phyloP scores from a whole-genome alignment of 805 yeast genomes.

The Lipomyces chichibuensis region DNA sequence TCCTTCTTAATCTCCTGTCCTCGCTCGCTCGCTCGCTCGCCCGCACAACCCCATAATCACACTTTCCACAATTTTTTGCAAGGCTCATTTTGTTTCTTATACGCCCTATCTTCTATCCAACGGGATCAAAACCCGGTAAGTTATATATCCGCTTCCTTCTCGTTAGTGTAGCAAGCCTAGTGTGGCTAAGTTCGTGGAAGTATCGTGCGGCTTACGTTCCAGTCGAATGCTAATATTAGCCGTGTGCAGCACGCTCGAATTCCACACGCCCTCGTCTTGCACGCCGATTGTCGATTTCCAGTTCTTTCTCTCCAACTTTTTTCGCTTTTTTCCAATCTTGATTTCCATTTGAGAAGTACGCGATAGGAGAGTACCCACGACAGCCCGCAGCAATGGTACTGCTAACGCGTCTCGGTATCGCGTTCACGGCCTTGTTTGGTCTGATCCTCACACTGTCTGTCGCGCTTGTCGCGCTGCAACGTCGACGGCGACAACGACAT shows the following conservation, averaged over 20 bases:
- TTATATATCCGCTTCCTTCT: neutral
- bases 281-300: neutral
- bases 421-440: constrained; percentile 3
- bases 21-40: neutral
- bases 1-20: neutral
- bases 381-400: neutral
- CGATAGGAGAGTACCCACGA: neutral
- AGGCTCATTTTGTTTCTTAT: neutral
- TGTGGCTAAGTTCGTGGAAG: neutral
- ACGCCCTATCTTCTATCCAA: neutral
- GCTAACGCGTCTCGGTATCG: neutral
- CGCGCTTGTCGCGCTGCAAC: neutral
- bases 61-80: neutral
- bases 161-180: neutral
- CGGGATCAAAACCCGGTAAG: neutral
- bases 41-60: too few species aligned
- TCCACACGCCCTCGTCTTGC: neutral
- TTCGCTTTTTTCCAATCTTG: too few species aligned
- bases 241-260: neutral
- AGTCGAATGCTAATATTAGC: constrained; percentile 3
- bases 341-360: neutral
- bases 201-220: constrained; percentile 14
- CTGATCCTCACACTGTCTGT: constrained; percentile 3
- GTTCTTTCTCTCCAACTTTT: neutral
- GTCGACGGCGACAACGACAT: neutral